phyloP scores from a whole-genome alignment of 1,284 basidiomycete genomes.

The Apiotrichum montevideense region DNA sequence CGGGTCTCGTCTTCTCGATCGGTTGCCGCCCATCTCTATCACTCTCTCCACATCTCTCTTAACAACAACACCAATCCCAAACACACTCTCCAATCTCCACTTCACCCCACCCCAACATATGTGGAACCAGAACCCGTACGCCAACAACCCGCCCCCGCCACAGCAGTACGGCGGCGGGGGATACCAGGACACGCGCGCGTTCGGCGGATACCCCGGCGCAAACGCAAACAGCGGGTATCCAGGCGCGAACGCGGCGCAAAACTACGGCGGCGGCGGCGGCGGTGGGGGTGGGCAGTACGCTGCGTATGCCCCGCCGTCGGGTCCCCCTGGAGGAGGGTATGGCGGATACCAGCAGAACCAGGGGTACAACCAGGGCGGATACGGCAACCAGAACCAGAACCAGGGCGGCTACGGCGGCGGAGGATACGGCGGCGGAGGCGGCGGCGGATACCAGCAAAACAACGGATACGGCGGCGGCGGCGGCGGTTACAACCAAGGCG shows the following conservation, averaged over 20 bases:
- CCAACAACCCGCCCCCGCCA: constrained; percentile 14
- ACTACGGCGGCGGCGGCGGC: not conserved
- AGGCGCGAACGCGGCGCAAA: too few species aligned
- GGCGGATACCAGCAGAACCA: not conserved
- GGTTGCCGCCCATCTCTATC: too few species aligned
- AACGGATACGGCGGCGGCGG: not conserved
- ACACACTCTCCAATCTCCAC: too few species aligned
- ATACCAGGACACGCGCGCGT: not conserved
- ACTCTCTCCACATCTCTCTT: not conserved
- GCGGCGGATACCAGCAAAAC: constrained; percentile 1
- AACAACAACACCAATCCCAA: not conserved
- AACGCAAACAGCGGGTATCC: not conserved
- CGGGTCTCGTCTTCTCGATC: not conserved
- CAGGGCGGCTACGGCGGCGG: not conserved
- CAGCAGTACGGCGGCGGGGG: constrained; percentile 1
- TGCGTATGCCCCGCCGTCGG: not conserved
- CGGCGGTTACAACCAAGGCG: not conserved
- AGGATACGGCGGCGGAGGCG: not conserved
- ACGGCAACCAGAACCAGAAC: not conserved
- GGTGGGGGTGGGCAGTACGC: not conserved
- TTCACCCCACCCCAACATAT: not conserved
- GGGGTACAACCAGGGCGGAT: not conserved
- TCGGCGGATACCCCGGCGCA: not conserved
- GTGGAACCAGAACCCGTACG: constrained; percentile 6
- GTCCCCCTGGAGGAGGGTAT: not conserved